These are phyloP conservation scores for Thielaviopsis populi DNA, from an alignment of 2,329 filamentous ascomycete genomes.

Conservation along the genomic window DNA sequence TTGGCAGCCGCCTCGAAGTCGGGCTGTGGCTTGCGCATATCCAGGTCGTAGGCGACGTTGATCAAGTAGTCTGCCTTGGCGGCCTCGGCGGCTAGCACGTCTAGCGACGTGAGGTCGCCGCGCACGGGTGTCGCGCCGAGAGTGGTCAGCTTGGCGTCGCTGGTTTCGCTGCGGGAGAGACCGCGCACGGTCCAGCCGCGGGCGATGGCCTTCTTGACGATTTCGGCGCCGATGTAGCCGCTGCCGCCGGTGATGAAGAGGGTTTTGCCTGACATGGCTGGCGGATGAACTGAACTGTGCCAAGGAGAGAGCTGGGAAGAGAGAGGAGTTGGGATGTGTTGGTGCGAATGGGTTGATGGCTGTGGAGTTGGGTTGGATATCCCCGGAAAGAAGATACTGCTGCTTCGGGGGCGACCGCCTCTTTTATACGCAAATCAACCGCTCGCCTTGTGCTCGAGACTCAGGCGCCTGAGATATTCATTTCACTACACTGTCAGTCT, in stretches of 20 bases:
- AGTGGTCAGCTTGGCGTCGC: constrained; percentile 25
- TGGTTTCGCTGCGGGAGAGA: constrained; percentile 27
- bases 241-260: constrained; percentile 29
- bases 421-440: background rate
- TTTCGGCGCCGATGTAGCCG: constrained; percentile 27
- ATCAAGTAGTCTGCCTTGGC: constrained; percentile 30
- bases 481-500: background rate
- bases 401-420: background rate
- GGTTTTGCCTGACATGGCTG: constrained; percentile 7
- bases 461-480: background rate
- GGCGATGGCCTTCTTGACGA: constrained; percentile 25
- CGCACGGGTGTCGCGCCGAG: constrained; percentile 28
- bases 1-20: constrained; percentile 20
- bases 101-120: constrained; percentile 27
- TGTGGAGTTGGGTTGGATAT: background rate
- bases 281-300: background rate
- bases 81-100: constrained; percentile 26
- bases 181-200: constrained; percentile 28
- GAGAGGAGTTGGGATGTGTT: background rate
- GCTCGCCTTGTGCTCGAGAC: background rate
- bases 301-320: background rate
- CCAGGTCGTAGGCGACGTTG: constrained; percentile 27
- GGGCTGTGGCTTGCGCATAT: constrained; percentile 22
- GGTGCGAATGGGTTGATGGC: background rate
- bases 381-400: background rate